Conservation (phyloP, 305 asterid genomes). For the Plantago lanceolata region DNA sequence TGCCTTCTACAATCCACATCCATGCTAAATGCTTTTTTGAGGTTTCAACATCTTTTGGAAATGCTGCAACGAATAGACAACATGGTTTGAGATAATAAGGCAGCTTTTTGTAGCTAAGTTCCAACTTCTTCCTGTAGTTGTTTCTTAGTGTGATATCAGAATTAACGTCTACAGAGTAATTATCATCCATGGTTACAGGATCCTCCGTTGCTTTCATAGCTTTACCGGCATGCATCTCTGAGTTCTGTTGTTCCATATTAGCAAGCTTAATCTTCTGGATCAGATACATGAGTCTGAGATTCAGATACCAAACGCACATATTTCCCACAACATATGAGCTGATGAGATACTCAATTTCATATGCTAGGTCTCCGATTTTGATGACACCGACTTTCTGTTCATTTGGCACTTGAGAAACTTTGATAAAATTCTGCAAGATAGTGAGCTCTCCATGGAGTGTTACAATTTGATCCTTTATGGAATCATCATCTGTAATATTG, state of each 20-base stretch:
- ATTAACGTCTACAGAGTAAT: neutral
- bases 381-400: constrained; percentile 4
- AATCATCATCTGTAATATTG: neutral
- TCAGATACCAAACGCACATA: neutral
- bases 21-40: neutral
- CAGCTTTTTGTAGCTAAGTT: constrained; percentile 23
- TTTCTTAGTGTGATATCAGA: neutral
- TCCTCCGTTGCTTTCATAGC: neutral
- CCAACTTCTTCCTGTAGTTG: constrained; percentile 14
- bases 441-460: constrained; percentile 12
- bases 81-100: constrained; percentile 22
- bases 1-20: constrained; percentile 28
- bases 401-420: constrained; percentile 1
- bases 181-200: neutral
- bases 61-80: constrained; percentile 34
- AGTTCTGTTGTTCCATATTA: neutral
- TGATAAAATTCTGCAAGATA: constrained; percentile 4
- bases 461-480: constrained; percentile 16
- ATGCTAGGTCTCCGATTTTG: constrained; percentile 15
- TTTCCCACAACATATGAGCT: constrained; percentile 12
- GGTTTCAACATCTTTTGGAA: constrained; percentile 22
- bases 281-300: constrained; percentile 1
- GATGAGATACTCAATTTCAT: constrained; percentile 26
- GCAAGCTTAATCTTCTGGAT: neutral
- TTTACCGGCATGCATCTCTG: neutral